A percentile compares a stretch with the other conserved stretches of the same genome.
These are phyloP conservation scores for Microsporum canis DNA, from an alignment of 2,329 filamentous ascomycete genomes.

Conservation along the genomic window DNA sequence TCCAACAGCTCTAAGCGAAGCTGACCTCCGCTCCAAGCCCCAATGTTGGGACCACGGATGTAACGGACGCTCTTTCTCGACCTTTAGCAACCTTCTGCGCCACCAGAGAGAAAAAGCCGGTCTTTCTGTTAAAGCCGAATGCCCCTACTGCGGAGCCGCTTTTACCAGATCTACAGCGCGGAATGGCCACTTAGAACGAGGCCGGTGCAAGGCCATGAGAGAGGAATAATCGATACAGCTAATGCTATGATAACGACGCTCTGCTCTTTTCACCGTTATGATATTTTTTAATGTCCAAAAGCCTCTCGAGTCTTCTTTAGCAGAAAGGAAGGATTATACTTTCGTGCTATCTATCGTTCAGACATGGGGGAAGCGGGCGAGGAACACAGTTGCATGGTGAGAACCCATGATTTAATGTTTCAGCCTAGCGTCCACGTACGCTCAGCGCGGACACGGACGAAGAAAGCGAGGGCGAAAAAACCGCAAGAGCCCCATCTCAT, in stretches of 20 bases:
- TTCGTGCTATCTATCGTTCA: background rate
- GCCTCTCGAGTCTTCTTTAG: background rate
- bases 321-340: background rate
- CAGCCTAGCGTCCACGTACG: background rate
- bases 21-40: conserved; percentile 75
- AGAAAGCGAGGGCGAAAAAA: background rate
- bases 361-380: background rate
- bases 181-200: conserved; percentile 75
- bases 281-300: background rate
- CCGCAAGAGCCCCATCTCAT: background rate
- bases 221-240: background rate
- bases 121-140: conserved; percentile 76
- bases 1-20: conserved; percentile 45
- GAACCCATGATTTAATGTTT: background rate
- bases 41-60: conserved; percentile 97
- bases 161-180: conserved; percentile 82
- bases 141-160: conserved; percentile 82
- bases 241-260: background rate
- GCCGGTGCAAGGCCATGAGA: conserved; percentile 66
- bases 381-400: background rate
- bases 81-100: conserved; percentile 84
- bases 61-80: conserved; percentile 90
- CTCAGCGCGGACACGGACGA: background rate
- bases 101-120: conserved; percentile 93
- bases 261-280: background rate